Base-by-base conservation (phyloP, 352 stramenopile genomes). In the Phytopythium aichiense region DNA sequence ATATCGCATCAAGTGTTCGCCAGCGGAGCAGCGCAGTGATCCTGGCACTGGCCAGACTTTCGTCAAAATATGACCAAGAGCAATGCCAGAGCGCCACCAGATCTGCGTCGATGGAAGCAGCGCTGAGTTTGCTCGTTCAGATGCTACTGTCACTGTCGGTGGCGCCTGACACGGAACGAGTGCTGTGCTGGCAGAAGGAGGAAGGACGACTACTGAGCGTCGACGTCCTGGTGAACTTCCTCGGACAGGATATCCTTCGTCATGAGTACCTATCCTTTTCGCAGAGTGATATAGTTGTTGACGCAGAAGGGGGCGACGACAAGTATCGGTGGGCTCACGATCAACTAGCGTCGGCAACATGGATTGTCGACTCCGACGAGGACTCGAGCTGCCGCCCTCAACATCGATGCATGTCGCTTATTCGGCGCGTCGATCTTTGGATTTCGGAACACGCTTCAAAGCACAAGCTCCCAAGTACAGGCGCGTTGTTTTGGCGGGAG, bases 121-220 rank as follows among this genome's bases (percentile, higher is more conserved):
- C 42, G 42, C 13, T 49, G 42, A 49, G 73, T 11, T 35, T 92
- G 15, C 66, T 88, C 11, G 40, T 72, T 4, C 68, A 81, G 25
- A 88, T 92, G 64, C 48, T 89, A 30, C 43, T 79, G 9, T 76
- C 69, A 4, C 45, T 90, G 12, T 75, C 76, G 18, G 68, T 65
- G 33, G 67, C 43, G 16, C 30, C 13, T 20, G 56, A 53, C 15
- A 56, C 43, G 8, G 66, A 69, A 31, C 60, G 49, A 23, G 56
- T 31, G 23, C 66, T 78, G 5, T 86, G 72, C 55, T 92, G 83
- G 83, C 83, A 92, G 54, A 72, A 73, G n/a, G 70, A 73, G 52
- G 83, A 92, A 72, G 83, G 81, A 7, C 71, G 80, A 16, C 65
- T 92, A n/a, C 67, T 92, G 57, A 84, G 79, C 49, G 77, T 92